A percentile compares a stretch with the other conserved stretches of the same genome.
phyloP scores from a whole-genome alignment of 140 eudicot genomes.

The Bidens hawaiensis region DNA sequence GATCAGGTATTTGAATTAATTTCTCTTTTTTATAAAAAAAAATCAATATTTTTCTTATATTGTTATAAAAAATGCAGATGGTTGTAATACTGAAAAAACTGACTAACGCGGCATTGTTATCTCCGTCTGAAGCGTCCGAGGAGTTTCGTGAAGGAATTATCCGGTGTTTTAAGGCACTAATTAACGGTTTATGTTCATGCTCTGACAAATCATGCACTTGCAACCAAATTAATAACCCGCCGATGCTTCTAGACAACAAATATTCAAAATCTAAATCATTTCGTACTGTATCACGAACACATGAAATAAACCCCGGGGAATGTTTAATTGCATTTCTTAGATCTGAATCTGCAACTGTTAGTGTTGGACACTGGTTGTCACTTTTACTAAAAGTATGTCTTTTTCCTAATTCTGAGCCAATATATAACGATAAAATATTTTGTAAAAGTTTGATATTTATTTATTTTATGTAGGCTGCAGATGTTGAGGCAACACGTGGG shows the following conservation, averaged over 20 bases:
- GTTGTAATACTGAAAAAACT: slow-evolving; percentile 70
- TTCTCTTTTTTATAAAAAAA: neutral
- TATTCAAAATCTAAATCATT: slow-evolving; percentile 25
- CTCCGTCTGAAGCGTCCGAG: slow-evolving; percentile 84
- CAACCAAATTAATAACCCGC: slow-evolving; percentile 37
- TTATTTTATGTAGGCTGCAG: slow-evolving; percentile 62
- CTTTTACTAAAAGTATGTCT: slow-evolving; percentile 74
- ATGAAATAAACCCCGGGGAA: slow-evolving; percentile 29
- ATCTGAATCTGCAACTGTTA: slow-evolving; percentile 70
- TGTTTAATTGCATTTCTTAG: slow-evolving; percentile 79
- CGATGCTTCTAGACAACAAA: slow-evolving; percentile 40
- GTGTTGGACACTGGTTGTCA: slow-evolving; percentile 93
- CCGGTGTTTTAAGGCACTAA: slow-evolving; percentile 69
- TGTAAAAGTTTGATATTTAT: neutral
- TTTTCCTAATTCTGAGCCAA: neutral
- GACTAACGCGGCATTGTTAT: slow-evolving; percentile 72
- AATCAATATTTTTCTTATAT: neutral
- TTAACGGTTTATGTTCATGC: slow-evolving; percentile 49
- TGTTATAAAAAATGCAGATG: slow-evolving; percentile 38
- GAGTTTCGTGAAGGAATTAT: slow-evolving; percentile 92
- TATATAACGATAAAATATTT: slow-evolving; percentile 8
- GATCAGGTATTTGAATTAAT: slow-evolving; percentile 51
- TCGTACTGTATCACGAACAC: slow-evolving; percentile 4
- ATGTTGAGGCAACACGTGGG: slow-evolving; percentile 76
- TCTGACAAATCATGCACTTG: slow-evolving; percentile 66